phyloP scores from a whole-genome alignment of 345 rosid genomes.

The Salix brachista region DNA sequence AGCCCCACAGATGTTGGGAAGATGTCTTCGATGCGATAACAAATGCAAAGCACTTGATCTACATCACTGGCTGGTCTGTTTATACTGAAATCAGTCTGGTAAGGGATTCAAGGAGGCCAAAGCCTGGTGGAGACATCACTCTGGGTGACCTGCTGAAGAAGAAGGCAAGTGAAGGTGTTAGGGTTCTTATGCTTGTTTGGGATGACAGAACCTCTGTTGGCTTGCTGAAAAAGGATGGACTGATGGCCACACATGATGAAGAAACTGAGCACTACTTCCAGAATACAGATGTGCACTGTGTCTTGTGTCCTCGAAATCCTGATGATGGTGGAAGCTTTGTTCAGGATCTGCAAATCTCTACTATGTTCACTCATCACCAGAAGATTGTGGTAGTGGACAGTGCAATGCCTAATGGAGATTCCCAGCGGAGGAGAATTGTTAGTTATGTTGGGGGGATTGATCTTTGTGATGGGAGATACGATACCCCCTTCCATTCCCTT shows the following conservation, averaged over 20 bases:
- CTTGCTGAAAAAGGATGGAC: conserved; percentile 76
- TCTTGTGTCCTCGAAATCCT: conserved; percentile 91
- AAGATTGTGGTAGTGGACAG: conserved; percentile 92
- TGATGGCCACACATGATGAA: conserved; percentile 97
- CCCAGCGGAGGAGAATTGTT: conserved; percentile 69
- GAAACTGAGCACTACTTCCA: conserved; percentile 72
- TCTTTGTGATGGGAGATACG: conserved; percentile 97
- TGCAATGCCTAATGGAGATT: conserved; percentile 59
- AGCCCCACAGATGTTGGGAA: conserved; percentile 97
- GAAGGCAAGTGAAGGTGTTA: conserved; percentile 89
- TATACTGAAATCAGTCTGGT: conserved; percentile 79
- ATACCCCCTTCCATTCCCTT: conserved; percentile 85
- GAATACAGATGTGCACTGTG: conserved; percentile 73
- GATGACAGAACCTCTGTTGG: conserved; percentile 96
- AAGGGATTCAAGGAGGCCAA: conserved; percentile 91
- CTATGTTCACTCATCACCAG: conserved; percentile 99
- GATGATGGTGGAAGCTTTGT: conserved; percentile 96
- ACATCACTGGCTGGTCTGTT: conserved; percentile 98
- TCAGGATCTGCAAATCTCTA: conserved; percentile 76
- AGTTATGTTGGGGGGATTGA: conserved; percentile 97
- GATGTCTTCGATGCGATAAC: conserved; percentile 84
- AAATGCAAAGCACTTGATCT: conserved; percentile 81
- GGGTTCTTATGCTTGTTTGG: conserved; percentile 91
- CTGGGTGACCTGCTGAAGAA: conserved; percentile 87
- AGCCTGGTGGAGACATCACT: conserved; percentile 80